Conservation (phyloP, 202 grass and related monocot species). For the Miscanthus sacchariflorus region DNA sequence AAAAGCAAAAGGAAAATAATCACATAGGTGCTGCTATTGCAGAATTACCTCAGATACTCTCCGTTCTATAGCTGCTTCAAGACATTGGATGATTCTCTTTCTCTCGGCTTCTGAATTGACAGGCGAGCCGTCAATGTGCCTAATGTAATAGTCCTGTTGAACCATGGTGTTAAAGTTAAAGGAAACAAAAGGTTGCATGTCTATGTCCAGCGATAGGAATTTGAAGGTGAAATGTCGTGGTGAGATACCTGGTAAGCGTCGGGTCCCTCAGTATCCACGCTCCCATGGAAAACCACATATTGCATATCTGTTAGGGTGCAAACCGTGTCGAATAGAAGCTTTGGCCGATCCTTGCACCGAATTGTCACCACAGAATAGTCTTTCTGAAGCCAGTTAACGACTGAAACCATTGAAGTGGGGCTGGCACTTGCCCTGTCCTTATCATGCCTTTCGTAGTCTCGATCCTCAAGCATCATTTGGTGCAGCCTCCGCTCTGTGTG, state of each 20-base stretch:
- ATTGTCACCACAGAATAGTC: slow-evolving; percentile 95
- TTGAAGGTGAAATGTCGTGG: slow-evolving; percentile 33
- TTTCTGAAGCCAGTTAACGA: slow-evolving; percentile 85
- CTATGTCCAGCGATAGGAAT: slow-evolving; percentile 26
- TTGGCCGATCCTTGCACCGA: slow-evolving; percentile 78
- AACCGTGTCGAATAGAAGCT: slow-evolving; percentile 85
- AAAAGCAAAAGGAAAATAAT: slow-evolving; percentile 31
- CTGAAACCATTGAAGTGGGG: slow-evolving; percentile 60
- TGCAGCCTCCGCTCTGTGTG: slow-evolving; percentile 85
- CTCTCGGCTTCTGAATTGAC: slow-evolving; percentile 90
- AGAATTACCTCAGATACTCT: slow-evolving; percentile 88
- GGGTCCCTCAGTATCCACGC: slow-evolving; percentile 69
- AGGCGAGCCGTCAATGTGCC: slow-evolving; percentile 84
- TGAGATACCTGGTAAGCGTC: slow-evolving; percentile 84
- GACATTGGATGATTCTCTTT: slow-evolving; percentile 80
- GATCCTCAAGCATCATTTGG: slow-evolving; percentile 90
- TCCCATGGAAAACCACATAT: slow-evolving; percentile 97
- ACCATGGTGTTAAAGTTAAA: slow-evolving; percentile 38
- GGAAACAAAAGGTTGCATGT: slow-evolving; percentile 45
- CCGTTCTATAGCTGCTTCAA: slow-evolving; percentile 93
- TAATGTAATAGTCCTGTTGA: slow-evolving; percentile 85
- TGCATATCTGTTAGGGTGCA: slow-evolving; percentile 97
- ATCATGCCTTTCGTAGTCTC: slow-evolving; percentile 80
- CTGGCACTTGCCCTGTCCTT: slow-evolving; percentile 43
- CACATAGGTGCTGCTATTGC: slow-evolving; percentile 16